Conservation (phyloP, 2,329 filamentous ascomycete genomes). For the Fusarium albosuccineum region DNA sequence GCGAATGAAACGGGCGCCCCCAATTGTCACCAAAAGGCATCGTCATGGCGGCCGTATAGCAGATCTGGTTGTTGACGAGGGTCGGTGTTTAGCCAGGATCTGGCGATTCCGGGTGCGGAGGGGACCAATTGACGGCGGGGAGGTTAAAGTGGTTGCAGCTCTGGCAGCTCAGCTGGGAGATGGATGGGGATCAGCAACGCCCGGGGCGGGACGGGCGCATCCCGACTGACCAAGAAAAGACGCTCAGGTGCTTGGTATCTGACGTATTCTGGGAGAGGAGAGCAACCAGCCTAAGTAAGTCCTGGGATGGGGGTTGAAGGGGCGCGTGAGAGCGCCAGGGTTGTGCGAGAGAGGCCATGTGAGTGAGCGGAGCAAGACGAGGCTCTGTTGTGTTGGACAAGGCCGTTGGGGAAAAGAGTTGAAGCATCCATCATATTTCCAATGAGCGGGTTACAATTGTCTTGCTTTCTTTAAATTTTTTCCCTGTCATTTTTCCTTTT, state of each 20-base stretch:
- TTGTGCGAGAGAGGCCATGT: constrained; percentile 4
- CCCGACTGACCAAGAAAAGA: neutral
- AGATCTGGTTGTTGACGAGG: constrained; percentile 13
- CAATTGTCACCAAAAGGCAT: constrained; percentile 2
- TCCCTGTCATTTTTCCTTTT: too few relatives aligned
- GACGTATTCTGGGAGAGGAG: neutral
- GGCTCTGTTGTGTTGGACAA: too few relatives aligned
- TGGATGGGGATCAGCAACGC: constrained; percentile 16
- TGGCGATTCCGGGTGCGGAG: constrained; percentile 6
- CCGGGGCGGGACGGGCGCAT: neutral
- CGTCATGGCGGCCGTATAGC: constrained; percentile 1
- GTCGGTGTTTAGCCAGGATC: constrained; percentile 14
- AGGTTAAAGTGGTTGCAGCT: constrained; percentile 32
- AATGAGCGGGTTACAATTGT: too few relatives aligned
- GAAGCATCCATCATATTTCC: too few relatives aligned
- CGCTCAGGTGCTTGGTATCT: constrained; percentile 13
- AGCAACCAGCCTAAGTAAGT: too few relatives aligned
- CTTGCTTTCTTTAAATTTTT: neutral
- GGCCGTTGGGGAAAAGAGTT: too few relatives aligned
- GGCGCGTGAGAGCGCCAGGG: constrained; percentile 6
- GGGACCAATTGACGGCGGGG: constrained; percentile 8
- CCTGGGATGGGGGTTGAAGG: neutral
- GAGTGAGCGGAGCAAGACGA: neutral
- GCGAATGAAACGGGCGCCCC: constrained; percentile 18
- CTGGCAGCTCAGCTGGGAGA: constrained; percentile 3